phyloP scores from a whole-genome alignment of 441 rosid species.

The Erodium trifolium region DNA sequence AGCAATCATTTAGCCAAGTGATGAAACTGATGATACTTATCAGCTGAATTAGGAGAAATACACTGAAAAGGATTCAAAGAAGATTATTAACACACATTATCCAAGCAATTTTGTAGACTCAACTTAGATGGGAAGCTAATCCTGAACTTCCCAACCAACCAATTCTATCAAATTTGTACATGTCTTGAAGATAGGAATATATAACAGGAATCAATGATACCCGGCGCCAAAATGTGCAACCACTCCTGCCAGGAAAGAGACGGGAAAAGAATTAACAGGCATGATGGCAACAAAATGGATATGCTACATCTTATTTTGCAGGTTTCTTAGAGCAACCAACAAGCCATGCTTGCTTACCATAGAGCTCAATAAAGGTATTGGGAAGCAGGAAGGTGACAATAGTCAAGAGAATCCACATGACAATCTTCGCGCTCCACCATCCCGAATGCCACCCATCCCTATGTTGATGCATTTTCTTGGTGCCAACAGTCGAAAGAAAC shows the following conservation, averaged over 20 bases:
- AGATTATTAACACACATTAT: background rate
- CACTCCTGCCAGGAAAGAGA: conserved; percentile 52
- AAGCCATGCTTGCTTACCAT: conserved; percentile 41
- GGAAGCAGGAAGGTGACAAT: conserved; percentile 63
- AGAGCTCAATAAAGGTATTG: conserved; percentile 49
- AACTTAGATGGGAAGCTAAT: conserved; percentile 15
- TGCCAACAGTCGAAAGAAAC: conserved; percentile 73
- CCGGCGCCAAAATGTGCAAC: conserved; percentile 99
- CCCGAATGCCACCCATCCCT: conserved; percentile 92
- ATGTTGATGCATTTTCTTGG: conserved; percentile 46
- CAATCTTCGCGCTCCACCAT: conserved; percentile 75
- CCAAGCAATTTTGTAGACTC: background rate
- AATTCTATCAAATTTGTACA: conserved; percentile 1
- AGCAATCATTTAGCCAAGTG: conserved; percentile 75
- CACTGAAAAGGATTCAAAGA: conserved; percentile 43
- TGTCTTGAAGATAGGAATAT: conserved; percentile 15
- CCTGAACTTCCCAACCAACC: conserved; percentile 16
- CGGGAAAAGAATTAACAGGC: conserved; percentile 7
- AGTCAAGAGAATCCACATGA: conserved; percentile 55
- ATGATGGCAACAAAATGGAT: background rate
- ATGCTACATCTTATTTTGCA: conserved; percentile 1
- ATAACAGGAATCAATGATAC: conserved; percentile 41
- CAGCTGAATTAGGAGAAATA: conserved; percentile 84
- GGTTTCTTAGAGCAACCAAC: conserved; percentile 5
- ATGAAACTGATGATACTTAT: conserved; percentile 88